Percentiles rank a stretch among this genome's conserved stretches.
Evolutionary conservation across 371 early-diverging fungal genomes (phyloP).

Genomic region (Actinomucor elegans): DNA sequence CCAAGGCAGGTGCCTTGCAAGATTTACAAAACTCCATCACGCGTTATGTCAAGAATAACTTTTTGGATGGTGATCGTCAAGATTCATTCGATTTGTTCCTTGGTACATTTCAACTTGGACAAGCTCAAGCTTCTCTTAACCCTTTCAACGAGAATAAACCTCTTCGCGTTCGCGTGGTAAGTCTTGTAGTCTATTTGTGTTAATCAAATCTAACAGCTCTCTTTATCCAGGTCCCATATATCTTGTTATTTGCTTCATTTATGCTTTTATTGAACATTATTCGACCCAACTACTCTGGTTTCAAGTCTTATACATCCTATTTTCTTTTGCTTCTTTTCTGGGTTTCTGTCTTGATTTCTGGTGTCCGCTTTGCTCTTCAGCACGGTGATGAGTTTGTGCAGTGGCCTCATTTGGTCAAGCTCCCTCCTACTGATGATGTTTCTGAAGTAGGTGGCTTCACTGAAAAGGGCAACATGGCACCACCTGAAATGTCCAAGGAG

Average conservation of each 20-base stretch:
- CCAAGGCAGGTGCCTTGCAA: slow-evolving; percentile 77
- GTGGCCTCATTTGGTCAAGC: slow-evolving; percentile 39
- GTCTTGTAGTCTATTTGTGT: too few species aligned
- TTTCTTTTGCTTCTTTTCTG: slow-evolving; percentile 44
- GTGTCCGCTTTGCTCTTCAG: slow-evolving; percentile 41
- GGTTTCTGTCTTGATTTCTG: slow-evolving; percentile 50
- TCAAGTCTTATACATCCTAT: slow-evolving; percentile 31
- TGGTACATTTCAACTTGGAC: slow-evolving; percentile 63
- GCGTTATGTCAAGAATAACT: slow-evolving; percentile 93
- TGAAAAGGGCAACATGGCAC: slow-evolving; percentile 28
- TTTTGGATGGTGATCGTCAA: slow-evolving; percentile 89
- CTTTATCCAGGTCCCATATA: slow-evolving; percentile 35
- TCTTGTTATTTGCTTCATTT: slow-evolving; percentile 42
- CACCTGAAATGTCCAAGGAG: slow-evolving; percentile 24
- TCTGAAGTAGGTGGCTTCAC: slow-evolving; percentile 15
- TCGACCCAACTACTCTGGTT: slow-evolving; percentile 38
- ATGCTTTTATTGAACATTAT: slow-evolving; percentile 46
- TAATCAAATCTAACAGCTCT: too few species aligned
- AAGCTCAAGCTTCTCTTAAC: slow-evolving; percentile 13
- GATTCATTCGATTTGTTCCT: slow-evolving; percentile 83
- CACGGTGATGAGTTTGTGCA: slow-evolving; percentile 48
- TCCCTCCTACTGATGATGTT: slow-evolving; percentile 26
- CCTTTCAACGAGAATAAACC: slow-evolving; percentile 35
- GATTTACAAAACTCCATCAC: slow-evolving; percentile 83
- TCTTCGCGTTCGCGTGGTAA: slow-evolving; percentile 51